phyloP scores from a whole-genome alignment of 2,329 filamentous ascomycete species.

The Teratosphaeria gauchensis region DNA sequence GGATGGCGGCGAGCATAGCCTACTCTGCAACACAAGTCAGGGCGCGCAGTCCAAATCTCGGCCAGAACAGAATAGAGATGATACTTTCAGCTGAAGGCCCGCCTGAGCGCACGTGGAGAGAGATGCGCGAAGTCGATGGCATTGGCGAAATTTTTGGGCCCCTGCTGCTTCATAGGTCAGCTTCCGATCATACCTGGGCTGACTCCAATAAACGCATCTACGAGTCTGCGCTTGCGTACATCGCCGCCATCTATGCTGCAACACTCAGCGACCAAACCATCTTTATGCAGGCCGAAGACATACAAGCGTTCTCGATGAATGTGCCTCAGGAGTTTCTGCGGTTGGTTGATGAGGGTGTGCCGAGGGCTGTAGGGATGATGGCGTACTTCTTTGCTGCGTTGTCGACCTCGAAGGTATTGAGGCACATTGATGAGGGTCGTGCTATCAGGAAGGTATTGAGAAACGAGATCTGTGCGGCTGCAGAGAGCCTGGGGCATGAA shows the following conservation, averaged over 20 bases:
- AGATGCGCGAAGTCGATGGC: not conserved
- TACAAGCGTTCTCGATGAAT: not conserved
- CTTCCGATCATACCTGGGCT: not conserved
- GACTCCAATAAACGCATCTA: not conserved
- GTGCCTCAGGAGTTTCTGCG: not conserved
- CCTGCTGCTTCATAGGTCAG: not conserved
- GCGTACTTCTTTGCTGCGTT: not conserved
- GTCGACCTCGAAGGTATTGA: not conserved
- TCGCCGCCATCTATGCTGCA: not conserved
- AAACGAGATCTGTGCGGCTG: not conserved
- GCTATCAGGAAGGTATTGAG: not conserved
- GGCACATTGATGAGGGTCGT: not conserved
- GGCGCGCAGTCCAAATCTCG: not conserved
- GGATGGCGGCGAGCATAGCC: not conserved
- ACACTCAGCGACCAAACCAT: not conserved
- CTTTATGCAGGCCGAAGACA: not conserved
- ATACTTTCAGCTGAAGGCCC: not conserved
- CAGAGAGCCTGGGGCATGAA: not conserved
- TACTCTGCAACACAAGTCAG: not conserved
- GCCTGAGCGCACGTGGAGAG: not conserved
- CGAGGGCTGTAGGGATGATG: not conserved
- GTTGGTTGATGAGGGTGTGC: not conserved
- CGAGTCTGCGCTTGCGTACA: not conserved
- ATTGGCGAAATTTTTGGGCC: not conserved
- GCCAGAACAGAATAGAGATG: not conserved